A percentile compares a stretch with the other conserved stretches of the same genome.
phyloP scores from a whole-genome alignment of 1,139 yeast genomes.

The Blastobotrys arbuscula region DNA sequence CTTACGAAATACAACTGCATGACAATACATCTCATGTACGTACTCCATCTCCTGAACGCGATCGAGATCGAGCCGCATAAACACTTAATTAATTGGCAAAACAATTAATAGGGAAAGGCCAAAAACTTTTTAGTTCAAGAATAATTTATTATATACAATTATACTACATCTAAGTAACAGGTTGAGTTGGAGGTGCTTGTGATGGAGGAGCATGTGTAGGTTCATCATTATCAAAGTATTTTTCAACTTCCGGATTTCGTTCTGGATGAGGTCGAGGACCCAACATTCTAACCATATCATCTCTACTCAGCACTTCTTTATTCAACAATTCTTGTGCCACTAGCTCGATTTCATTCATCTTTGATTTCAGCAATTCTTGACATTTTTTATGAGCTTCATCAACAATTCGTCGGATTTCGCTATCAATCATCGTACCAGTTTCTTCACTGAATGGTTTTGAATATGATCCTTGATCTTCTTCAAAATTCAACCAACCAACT shows the following conservation, averaged over 20 bases:
- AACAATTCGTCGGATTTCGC: conserved; percentile 77
- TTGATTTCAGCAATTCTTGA: conserved; percentile 55
- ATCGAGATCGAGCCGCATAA: too few relatives aligned
- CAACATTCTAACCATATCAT: conserved; percentile 78
- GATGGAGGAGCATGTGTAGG: conserved; percentile 12
- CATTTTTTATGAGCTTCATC: conserved; percentile 70
- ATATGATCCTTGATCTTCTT: conserved; percentile 48
- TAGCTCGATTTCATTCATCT: conserved; percentile 63
- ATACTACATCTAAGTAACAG: too few relatives aligned
- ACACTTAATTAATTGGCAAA: too few relatives aligned
- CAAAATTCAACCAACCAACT: conserved; percentile 79
- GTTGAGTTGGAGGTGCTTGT: too few relatives aligned
- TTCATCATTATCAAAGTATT: conserved; percentile 43
- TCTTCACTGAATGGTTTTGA: conserved; percentile 90
- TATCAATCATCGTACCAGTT: conserved; percentile 73
- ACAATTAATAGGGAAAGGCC: too few relatives aligned
- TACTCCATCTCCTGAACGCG: too few relatives aligned
- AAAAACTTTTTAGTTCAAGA: too few relatives aligned
- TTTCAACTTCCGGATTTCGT: conserved; percentile 88
- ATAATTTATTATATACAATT: too few relatives aligned
- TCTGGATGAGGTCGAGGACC: conserved; percentile 88
- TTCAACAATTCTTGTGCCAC: conserved; percentile 81
- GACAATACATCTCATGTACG: too few relatives aligned
- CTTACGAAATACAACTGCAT: too few relatives aligned
- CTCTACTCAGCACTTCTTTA: conserved; percentile 84